phyloP scores from a whole-genome alignment of 352 stramenopile species.

The Phytophthora syringae region DNA sequence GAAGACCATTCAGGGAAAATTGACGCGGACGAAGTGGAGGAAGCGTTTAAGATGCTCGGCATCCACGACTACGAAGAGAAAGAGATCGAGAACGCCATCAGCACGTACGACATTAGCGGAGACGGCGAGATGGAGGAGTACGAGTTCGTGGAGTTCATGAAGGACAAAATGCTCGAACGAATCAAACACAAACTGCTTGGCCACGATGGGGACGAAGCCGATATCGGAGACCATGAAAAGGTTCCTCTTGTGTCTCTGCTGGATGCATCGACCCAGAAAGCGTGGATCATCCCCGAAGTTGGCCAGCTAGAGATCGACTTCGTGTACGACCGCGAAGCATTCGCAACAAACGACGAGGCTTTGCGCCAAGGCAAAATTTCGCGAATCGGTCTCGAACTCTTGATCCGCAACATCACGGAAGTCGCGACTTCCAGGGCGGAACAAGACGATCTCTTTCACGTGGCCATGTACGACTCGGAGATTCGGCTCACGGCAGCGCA shows the following conservation, averaged over 20 bases:
- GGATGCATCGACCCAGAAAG: slow-evolving; percentile 59
- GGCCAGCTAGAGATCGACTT: slow-evolving; percentile 80
- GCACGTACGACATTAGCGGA: slow-evolving; percentile 75
- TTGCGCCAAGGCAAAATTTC: slow-evolving; percentile 64
- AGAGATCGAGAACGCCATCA: slow-evolving; percentile 69
- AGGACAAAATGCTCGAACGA: slow-evolving; percentile 59
- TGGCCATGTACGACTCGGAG: slow-evolving; percentile 81
- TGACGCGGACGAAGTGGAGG: slow-evolving; percentile 73
- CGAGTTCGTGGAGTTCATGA: slow-evolving; percentile 89
- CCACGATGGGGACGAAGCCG: slow-evolving; percentile 9
- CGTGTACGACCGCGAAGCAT: slow-evolving; percentile 77
- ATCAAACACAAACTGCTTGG: slow-evolving; percentile 61
- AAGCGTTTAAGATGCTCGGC: slow-evolving; percentile 77
- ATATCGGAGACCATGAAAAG: slow-evolving; percentile 8
- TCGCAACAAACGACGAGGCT: slow-evolving; percentile 62
- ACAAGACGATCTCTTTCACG: slow-evolving; percentile 79
- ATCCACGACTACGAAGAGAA: slow-evolving; percentile 65
- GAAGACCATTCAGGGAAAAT: slow-evolving; percentile 77
- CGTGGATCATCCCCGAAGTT: slow-evolving; percentile 70
- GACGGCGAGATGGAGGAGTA: slow-evolving; percentile 82
- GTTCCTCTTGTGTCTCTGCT: slow-evolving; percentile 43
- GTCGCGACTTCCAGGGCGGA: slow-evolving; percentile 63
- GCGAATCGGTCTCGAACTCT: slow-evolving; percentile 67
- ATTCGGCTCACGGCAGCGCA: slow-evolving; percentile 81
- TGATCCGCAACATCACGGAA: slow-evolving; percentile 76